A percentile compares a stretch with the other conserved stretches of the same genome.
Evolutionary conservation across 352 stramenopile species (phyloP).

Genomic region (Peronosclerospora sorghi): DNA sequence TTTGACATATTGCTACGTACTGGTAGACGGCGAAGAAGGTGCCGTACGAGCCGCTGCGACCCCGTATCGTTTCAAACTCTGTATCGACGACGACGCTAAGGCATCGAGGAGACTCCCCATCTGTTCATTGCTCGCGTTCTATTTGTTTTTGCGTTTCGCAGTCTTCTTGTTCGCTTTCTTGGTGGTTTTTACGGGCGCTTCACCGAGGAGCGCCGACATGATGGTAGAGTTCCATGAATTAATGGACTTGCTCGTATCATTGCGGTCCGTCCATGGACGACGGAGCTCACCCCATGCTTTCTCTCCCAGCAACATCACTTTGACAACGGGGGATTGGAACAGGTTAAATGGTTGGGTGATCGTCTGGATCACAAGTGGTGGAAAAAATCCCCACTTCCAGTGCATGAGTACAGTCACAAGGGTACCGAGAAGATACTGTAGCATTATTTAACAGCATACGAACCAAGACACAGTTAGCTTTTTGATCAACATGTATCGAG

Average conservation of each 20-base stretch:
- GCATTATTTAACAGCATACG: neutral
- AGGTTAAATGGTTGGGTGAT: constrained; percentile 75
- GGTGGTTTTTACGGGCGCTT: constrained; percentile 32
- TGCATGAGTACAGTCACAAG: constrained; percentile 59
- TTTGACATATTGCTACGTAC: constrained; percentile 36
- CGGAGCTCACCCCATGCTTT: constrained; percentile 67
- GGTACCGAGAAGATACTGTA: constrained; percentile 51
- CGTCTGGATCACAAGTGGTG: constrained; percentile 68
- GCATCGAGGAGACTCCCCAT: constrained; percentile 1
- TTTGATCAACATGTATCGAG: neutral
- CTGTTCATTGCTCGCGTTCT: constrained; percentile 11
- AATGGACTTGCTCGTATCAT: constrained; percentile 51
- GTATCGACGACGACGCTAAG: constrained; percentile 10
- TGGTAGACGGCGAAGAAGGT: constrained; percentile 31
- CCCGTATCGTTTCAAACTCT: constrained; percentile 2
- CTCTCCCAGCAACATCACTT: constrained; percentile 49
- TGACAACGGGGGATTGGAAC: constrained; percentile 49
- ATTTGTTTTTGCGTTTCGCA: constrained; percentile 60
- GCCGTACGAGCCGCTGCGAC: constrained; percentile 29
- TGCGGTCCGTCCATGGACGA: constrained; percentile 59
- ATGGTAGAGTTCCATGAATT: constrained; percentile 77
- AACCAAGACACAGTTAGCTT: neutral
- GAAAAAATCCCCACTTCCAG: constrained; percentile 76
- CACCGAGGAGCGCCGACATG: constrained; percentile 50
- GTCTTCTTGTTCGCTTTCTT: constrained; percentile 70